phyloP scores from a whole-genome alignment of 2,329 filamentous ascomycete species.

The Trichoderma lentiforme region DNA sequence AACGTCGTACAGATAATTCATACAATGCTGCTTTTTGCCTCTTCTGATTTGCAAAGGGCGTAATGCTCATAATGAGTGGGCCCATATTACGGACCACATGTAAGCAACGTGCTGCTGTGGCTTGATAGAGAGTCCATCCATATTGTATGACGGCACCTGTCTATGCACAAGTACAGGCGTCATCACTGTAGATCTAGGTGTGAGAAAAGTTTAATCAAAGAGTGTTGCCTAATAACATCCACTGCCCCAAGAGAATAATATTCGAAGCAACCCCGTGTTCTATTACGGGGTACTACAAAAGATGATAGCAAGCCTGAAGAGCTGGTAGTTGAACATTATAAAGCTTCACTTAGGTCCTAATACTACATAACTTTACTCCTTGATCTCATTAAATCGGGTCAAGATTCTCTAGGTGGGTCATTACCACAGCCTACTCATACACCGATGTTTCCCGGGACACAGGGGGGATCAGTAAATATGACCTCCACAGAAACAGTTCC shows the following conservation, averaged over 20 bases:
- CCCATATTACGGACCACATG: not conserved
- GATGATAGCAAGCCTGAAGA: not conserved
- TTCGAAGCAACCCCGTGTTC: not conserved
- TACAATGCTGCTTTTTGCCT: not conserved
- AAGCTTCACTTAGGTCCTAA: not conserved
- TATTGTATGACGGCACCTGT: not conserved
- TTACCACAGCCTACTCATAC: not conserved
- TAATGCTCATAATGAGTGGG: not conserved
- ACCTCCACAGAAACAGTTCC: not conserved
- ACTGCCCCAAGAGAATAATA: not conserved
- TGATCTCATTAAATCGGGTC: not conserved
- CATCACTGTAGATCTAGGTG: not conserved
- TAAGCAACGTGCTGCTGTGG: not conserved
- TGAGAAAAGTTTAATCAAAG: not conserved
- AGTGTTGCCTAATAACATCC: not conserved
- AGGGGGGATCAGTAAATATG: not conserved
- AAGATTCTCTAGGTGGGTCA: not conserved
- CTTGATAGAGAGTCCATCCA: not conserved
- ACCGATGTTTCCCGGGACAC: conserved; percentile 2
- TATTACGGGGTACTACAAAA: not conserved
- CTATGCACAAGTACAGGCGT: not conserved
- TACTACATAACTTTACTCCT: not conserved
- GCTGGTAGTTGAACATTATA: not conserved
- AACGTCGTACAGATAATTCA: not conserved
- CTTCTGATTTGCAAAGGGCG: not conserved